Evolutionary conservation across 2,329 filamentous ascomycete species (phyloP), one percentile per base, ranked within the genome.

Genomic region (Scytalidium lignicola): DNA sequence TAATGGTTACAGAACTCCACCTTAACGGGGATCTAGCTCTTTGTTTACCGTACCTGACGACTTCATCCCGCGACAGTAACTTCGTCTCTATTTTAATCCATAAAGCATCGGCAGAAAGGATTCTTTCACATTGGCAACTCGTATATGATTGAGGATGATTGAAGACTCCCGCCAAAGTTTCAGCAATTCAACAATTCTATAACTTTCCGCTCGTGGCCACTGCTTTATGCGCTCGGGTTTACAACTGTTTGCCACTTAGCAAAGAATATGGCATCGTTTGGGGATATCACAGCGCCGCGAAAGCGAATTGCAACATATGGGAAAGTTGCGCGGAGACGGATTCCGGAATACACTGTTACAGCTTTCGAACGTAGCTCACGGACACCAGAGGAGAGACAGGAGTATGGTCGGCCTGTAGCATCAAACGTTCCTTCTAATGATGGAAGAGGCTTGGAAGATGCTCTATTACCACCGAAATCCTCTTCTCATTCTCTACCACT

Each of bases 221-320:
- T 26, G 6, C 26, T 48, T n/a, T 39, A 26, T 15, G 17, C 28
- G 41, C 29, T 9, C 15, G 26, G 13, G 7, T 8, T 26, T 19
- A 17, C 47, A 40, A 12, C 29, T 45, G 22, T 46, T 29, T 32
- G 15, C 32, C 32, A 8, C 12, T 26, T 13, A 42, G 22, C 44
- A 23, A 43, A 41, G 42, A 52, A 13, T n/a, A 63, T 66, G 63
- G 58, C 61, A 18, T 53, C 62, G 5, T 46, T 59, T 43, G 54
- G 61, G 21, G 57, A 60, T 41, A 41, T 46, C 6, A 49, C 28
- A 7, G 37, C 46, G 12, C 53, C 59, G 42, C 58, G 61, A 44
- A 67, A 63, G 52, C 57, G 54, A 32, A 52, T 64, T 23, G 51
- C 58, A 7, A 67, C 64, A 4, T 67, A 67, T 53, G 64, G 64